These are phyloP conservation scores for Trifolium repens DNA, from an alignment of 306 rosid genomes.

Conservation along the genomic window DNA sequence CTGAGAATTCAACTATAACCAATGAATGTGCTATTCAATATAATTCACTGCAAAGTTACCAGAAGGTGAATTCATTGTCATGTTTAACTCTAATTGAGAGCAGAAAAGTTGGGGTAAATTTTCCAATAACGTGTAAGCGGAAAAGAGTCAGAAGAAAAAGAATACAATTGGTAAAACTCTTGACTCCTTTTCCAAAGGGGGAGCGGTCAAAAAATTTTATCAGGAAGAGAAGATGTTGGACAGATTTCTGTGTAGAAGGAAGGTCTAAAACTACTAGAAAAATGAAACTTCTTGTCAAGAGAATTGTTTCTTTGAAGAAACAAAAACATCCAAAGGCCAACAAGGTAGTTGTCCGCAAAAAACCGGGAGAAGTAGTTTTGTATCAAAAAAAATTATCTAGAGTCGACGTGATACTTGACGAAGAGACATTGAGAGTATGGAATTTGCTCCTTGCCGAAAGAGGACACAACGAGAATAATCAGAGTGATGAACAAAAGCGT, in stretches of 20 bases:
- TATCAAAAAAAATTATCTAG: background rate
- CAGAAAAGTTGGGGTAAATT: conserved; percentile 1
- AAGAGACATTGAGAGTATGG: conserved; percentile 48
- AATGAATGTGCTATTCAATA: conserved; percentile 22
- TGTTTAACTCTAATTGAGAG: background rate
- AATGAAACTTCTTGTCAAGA: background rate
- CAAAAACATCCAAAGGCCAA: background rate
- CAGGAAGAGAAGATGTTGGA: background rate
- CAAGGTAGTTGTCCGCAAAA: background rate
- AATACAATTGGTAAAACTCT: background rate
- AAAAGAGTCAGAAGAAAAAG: background rate
- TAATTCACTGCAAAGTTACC: conserved; percentile 13
- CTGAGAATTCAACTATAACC: background rate
- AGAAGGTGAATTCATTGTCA: background rate
- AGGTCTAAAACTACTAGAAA: no score
- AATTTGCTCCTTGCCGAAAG: conserved; percentile 31
- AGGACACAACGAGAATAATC: conserved; percentile 17
- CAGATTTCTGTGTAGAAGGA: background rate
- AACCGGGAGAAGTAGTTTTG: conserved; percentile 11
- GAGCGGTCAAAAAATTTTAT: conserved; percentile 36
- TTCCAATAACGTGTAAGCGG: conserved; percentile 25
- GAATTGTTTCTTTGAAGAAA: background rate
- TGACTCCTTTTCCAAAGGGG: background rate
- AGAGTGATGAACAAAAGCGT: conserved; percentile 27
- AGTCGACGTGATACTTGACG: conserved; percentile 26